Conservation (phyloP, 805 yeast genomes). For the Cyberlindnera petersonii region DNA sequence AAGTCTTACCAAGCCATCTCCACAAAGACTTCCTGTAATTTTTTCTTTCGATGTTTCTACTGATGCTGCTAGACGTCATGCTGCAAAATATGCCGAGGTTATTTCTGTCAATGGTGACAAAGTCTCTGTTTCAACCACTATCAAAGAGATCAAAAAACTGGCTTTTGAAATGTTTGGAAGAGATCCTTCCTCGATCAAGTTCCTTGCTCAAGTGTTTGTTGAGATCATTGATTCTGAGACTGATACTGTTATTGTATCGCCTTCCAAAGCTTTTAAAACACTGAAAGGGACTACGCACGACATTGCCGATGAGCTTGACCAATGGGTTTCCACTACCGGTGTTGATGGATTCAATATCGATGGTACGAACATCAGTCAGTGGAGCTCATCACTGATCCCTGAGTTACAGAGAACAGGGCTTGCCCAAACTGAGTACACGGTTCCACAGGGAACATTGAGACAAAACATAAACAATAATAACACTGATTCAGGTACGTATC, state of each 20-base stretch:
- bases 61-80: slow-evolving; percentile 34
- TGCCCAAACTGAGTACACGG: too few species aligned
- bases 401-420: too few species aligned
- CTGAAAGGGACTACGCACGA: slow-evolving; percentile 12
- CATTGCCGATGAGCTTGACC: not conserved
- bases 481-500: too few species aligned
- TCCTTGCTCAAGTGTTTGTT: slow-evolving; percentile 12
- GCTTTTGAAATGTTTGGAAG: not conserved
- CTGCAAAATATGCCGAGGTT: slow-evolving; percentile 40
- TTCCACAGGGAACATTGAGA: too few species aligned
- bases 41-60: slow-evolving; percentile 40
- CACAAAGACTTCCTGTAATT: slow-evolving; percentile 41
- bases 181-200: not conserved
- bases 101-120: slow-evolving; percentile 34
- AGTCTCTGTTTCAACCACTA: slow-evolving; percentile 6
- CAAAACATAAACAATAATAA: too few species aligned
- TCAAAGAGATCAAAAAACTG: not conserved
- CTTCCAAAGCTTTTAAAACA: slow-evolving; percentile 36
- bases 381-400: too few species aligned
- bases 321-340: not conserved
- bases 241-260: too few species aligned
- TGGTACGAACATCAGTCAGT: too few species aligned
- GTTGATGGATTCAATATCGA: slow-evolving; percentile 6
- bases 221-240: too few species aligned
- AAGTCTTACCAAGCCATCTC: slow-evolving; percentile 37